A percentile compares a stretch with the other conserved stretches of the same genome.
phyloP scores from a whole-genome alignment of 306 rosid species.

The Lathyrus oleraceus region DNA sequence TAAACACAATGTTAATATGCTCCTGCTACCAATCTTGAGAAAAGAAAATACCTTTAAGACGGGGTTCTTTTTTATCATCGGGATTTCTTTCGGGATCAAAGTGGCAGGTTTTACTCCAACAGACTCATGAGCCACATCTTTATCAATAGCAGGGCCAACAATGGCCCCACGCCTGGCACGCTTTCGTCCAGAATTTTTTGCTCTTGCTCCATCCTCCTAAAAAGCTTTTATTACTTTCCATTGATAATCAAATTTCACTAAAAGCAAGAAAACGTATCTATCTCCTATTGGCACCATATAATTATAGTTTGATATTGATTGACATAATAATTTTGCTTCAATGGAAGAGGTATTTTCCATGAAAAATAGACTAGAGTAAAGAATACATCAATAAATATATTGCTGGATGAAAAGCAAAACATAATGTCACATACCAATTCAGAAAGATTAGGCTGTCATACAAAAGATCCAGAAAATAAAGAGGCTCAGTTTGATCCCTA shows the following conservation, averaged over 20 bases:
- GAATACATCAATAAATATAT: not conserved
- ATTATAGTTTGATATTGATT: slow-evolving; percentile 2
- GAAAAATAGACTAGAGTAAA: slow-evolving; percentile 21
- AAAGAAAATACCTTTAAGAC: slow-evolving; percentile 62
- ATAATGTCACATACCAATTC: slow-evolving; percentile 9
- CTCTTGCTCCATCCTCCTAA: slow-evolving; percentile 61
- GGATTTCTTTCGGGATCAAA: slow-evolving; percentile 89
- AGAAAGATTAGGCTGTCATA: slow-evolving; percentile 22
- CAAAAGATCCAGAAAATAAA: slow-evolving; percentile 9
- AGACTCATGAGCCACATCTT: slow-evolving; percentile 82
- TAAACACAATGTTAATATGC: slow-evolving; percentile 18
- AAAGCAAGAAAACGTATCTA: not conserved
- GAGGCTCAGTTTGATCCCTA: slow-evolving; percentile 13
- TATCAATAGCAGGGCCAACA: slow-evolving; percentile 91
- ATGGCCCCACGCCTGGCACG: slow-evolving; percentile 68
- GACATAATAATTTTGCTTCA: slow-evolving; percentile 15
- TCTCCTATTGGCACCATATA: not conserved
- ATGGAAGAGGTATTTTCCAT: not conserved
- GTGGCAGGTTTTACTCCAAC: slow-evolving; percentile 82
- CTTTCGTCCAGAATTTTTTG: slow-evolving; percentile 47
- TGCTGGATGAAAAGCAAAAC: not conserved
- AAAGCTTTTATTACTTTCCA: slow-evolving; percentile 25
- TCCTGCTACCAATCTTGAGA: slow-evolving; percentile 30
- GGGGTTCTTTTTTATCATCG: slow-evolving; percentile 73
- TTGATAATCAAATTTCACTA: not conserved